Evolutionary conservation across 2,329 filamentous ascomycete genomes (phyloP), one percentile per base, ranked within the genome.

Genomic region (Penicillium verrucosum): DNA sequence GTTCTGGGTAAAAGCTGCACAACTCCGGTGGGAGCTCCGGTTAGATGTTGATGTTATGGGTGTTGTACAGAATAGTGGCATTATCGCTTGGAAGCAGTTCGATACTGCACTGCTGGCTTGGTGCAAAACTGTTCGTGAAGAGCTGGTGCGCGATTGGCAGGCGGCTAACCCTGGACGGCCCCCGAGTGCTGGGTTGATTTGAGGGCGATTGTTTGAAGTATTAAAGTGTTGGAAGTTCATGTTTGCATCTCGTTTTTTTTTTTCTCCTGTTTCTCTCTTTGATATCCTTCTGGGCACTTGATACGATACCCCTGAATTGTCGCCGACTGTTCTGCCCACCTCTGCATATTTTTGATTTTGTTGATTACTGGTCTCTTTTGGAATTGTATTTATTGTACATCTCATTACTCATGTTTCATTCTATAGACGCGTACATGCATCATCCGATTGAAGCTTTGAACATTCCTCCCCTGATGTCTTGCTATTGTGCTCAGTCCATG

Each of bases 1-100:
- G 40, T 99, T 89, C 79, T 99, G 94, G 93, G 84, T 89, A 75
- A 99, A 99, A 78, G 94, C 93, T 1, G 92, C 92, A 8, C 92
- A 99, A 77, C 81, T 97, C 57, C 86, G 94, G 54, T 99, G 93
- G 87, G 94, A 97, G 75, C 84, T 92, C 38, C 83, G 89, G 64
- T 80, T 97, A 50, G 85, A 88, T 61, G 82, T 96, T 52, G 91
- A 97, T 68, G 90, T 93, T 23, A 87, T 95, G 75, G 91, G 88
- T 29, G 83, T 97, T 8, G 92, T 96, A 23, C 89, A 92, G 69
- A 88, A 87, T 68, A 87, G 73, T 34, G 76, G 81, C 58, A 81
- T 84, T 48, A 81, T 81, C 1, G 81, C 85, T 51, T 97, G 92
- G 92, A 78, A 82, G 50, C 84, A 87, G 54, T 95, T 99, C 62